Evolutionary conservation across 2,329 filamentous ascomycete genomes (phyloP).

Genomic region (Helminthosporium solani): DNA sequence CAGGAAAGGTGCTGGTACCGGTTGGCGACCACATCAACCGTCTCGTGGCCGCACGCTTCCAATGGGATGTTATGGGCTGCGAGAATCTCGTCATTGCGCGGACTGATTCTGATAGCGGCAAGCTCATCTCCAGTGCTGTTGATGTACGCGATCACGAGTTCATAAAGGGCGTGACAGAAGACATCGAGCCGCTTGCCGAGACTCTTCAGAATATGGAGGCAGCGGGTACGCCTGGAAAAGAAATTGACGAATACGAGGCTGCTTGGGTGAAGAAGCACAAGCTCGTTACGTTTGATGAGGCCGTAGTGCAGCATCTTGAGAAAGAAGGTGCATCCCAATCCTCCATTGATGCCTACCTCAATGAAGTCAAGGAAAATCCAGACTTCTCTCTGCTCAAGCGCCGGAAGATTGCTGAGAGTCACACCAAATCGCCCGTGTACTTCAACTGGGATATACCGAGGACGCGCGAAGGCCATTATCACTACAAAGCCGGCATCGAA

Average conservation of each 20-base stretch:
- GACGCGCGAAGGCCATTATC: slow-evolving; percentile 91
- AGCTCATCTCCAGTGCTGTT: slow-evolving; percentile 83
- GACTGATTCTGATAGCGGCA: slow-evolving; percentile 93
- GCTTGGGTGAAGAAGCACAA: slow-evolving; percentile 84
- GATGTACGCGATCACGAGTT: slow-evolving; percentile 96
- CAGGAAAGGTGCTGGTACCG: slow-evolving; percentile 93
- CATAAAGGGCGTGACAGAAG: slow-evolving; percentile 82
- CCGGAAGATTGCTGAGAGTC: slow-evolving; percentile 67
- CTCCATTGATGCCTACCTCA: slow-evolving; percentile 68
- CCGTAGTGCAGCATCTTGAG: slow-evolving; percentile 72
- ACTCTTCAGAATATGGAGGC: slow-evolving; percentile 88
- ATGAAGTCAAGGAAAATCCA: slow-evolving; percentile 61
- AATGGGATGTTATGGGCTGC: slow-evolving; percentile 97
- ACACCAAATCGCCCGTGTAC: slow-evolving; percentile 67
- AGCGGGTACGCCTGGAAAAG: slow-evolving; percentile 70
- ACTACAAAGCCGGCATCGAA: slow-evolving; percentile 78
- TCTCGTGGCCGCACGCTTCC: slow-evolving; percentile 85
- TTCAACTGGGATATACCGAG: slow-evolving; percentile 92
- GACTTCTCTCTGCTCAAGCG: slow-evolving; percentile 78
- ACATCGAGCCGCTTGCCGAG: slow-evolving; percentile 80
- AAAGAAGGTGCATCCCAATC: slow-evolving; percentile 63
- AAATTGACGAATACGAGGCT: slow-evolving; percentile 85
- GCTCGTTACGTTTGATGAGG: slow-evolving; percentile 90
- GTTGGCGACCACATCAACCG: slow-evolving; percentile 96
- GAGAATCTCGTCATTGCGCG: slow-evolving; percentile 94